Base-by-base conservation (phyloP, 768 basidiomycete genomes). In the Candolleomyces eurysporus region DNA sequence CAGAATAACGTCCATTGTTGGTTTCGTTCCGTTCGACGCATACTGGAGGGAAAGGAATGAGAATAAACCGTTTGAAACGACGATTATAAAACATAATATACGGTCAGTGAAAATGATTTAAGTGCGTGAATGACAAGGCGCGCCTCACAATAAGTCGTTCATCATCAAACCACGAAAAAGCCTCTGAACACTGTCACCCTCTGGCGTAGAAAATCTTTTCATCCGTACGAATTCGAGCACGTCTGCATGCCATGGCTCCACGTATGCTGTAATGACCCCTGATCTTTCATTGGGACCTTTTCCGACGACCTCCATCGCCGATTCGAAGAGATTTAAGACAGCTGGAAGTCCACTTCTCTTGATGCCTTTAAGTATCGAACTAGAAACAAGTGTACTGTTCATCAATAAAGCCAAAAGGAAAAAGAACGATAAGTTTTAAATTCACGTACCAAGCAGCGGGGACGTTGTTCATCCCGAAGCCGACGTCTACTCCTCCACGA, bases 171-270 rank as follows among this genome's bases (percentile, higher is more conserved):
- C 55, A 30, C 14, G 30, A 39, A 57, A 57, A 11, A 57, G 5
- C 6, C 17, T 40, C 39, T 21, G 39, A 19, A 8, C 5, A 6
- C n/a, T n/a, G 5, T 14, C 36, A 16, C 16, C 55, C 16, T n/a
- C n/a, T n/a, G n/a, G 5, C 19, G 32, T 39, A 7, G 7, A 16
- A 16, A 46, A 5, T 22, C 19, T 16, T 21, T 57, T 57, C 39
- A 40, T 17, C 8, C 26, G 13, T 13, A 57, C 17, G 16, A 40
- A 40, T 7, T 11, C 10, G 7, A 57, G 21, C 8, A 57, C 26
- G 7, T 57, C 55, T 7, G 26, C 19, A 30, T 57, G 55, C 55
- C 55, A 57, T 16, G 55, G 55, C 26, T 57, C 55, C 6, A 57
- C 22, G 19, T 57, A 57, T 5, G 30, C 17, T 6, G 8, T 8